Evolutionary conservation across 202 grass and related monocot species (phyloP).

Genomic region (Musa balbisiana): DNA sequence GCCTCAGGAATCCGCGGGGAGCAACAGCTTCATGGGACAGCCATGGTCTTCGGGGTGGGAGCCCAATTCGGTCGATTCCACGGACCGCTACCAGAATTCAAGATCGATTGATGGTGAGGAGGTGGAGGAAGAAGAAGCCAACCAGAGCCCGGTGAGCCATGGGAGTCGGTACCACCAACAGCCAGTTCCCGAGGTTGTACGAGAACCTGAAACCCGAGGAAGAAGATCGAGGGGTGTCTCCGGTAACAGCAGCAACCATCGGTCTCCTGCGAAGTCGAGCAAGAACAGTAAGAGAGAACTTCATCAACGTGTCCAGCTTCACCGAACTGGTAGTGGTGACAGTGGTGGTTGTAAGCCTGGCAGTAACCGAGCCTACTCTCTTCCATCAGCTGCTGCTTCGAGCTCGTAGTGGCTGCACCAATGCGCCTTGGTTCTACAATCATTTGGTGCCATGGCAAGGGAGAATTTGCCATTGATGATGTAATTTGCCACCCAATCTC

Average conservation of each 20-base stretch:
- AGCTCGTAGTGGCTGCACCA: neutral
- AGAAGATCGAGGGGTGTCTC: slow-evolving; percentile 9
- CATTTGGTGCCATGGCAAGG: too few species aligned
- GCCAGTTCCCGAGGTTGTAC: slow-evolving; percentile 28
- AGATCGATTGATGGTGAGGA: slow-evolving; percentile 50
- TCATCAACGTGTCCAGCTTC: neutral
- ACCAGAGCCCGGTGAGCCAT: slow-evolving; percentile 3
- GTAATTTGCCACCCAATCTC: too few species aligned
- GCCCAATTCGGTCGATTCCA: slow-evolving; percentile 58
- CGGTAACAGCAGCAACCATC: slow-evolving; percentile 6
- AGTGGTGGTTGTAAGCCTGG: slow-evolving; percentile 22
- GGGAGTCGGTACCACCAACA: neutral
- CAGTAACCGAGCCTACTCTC: neutral
- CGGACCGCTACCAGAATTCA: slow-evolving; percentile 41
- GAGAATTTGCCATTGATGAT: too few species aligned
- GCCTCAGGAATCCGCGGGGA: slow-evolving; percentile 76
- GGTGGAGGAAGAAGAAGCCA: slow-evolving; percentile 30
- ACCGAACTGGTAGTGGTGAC: neutral
- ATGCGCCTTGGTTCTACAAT: too few species aligned
- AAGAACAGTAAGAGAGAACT: slow-evolving; percentile 9
- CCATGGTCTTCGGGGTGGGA: slow-evolving; percentile 61
- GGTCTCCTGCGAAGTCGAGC: neutral
- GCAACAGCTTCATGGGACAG: slow-evolving; percentile 64
- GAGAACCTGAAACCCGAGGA: slow-evolving; percentile 8
- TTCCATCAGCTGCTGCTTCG: neutral